Percentiles rank a stretch among this genome's conserved stretches.
Conservation (phyloP, 129 eudicot genomes). For the Pittosporum tobira region DNA sequence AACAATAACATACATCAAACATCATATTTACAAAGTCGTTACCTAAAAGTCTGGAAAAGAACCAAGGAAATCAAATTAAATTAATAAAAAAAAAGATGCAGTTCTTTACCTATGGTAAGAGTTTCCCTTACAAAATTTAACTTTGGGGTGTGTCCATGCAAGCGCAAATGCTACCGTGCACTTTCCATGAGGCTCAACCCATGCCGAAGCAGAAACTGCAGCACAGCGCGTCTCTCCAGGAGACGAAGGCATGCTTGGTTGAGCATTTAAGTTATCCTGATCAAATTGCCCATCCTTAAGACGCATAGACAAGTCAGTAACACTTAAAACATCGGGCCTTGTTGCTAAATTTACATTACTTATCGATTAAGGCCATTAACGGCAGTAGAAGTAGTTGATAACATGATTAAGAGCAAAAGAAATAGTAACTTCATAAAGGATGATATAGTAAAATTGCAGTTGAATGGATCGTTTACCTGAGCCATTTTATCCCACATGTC, state of each 20-base stretch:
- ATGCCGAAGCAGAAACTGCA: slow-evolving; percentile 84
- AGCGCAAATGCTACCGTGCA: slow-evolving; percentile 91
- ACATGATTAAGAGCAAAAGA: neutral
- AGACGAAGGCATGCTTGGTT: slow-evolving; percentile 77
- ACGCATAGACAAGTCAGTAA: slow-evolving; percentile 7
- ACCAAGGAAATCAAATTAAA: neutral
- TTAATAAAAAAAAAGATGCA: neutral
- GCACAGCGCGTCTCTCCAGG: slow-evolving; percentile 98
- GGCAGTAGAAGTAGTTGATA: neutral
- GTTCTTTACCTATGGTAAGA: slow-evolving; percentile 83
- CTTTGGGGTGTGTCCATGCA: slow-evolving; percentile 93
- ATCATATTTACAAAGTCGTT: neutral
- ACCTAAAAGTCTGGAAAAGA: neutral
- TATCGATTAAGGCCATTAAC: neutral
- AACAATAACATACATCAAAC: neutral
- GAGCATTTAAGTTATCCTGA: slow-evolving; percentile 50
- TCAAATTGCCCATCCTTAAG: slow-evolving; percentile 86
- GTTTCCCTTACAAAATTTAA: slow-evolving; percentile 82
- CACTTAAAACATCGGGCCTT: too few species aligned
- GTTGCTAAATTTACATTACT: neutral
- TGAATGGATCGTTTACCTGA: slow-evolving; percentile 46
- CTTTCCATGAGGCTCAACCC: slow-evolving; percentile 98
- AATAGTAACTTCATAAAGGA: neutral
- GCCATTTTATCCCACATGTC: slow-evolving; percentile 93
- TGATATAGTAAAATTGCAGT: neutral